Base-by-base conservation (phyloP, 1,284 basidiomycete species). In the Anthracocystis panici-leucophaei region DNA sequence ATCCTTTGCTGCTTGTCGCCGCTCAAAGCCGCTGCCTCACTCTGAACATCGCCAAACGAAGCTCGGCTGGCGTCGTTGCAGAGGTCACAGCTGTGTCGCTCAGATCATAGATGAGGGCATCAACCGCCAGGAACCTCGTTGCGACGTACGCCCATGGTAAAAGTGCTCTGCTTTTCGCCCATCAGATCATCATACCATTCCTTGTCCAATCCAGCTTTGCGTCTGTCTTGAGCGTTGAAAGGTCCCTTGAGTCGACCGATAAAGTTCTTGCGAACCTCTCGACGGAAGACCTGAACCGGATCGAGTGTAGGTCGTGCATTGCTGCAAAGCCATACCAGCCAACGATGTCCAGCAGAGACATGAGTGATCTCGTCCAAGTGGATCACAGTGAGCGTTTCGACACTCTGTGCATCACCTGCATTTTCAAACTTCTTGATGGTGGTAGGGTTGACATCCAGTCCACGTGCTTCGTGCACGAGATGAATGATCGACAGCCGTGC, bases 391-490 rank as follows among this genome's bases (percentile, higher is more conserved):
- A 80, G 67, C 41, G 68, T 75, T 21, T 88, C 87, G 42, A 93
- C 92, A 59, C 90, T 92, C 65, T 91, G 90, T 12, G 78, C 75
- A 83, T 95, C 93, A 20, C 91, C 87, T 11, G 91, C 90, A 33
- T 89, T 88, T 9, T 88, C 87, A 80, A 94, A 92, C 69, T 91
- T 90, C 65, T 90, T 91, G 77, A 96, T 93, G 3, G 93, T 94
- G 14, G 89, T 88, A 0, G 93, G 93, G 49, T 84, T 82, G 48
- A 94, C 92, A 85, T 95, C 94, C 8, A 95, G 88, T 2, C 93
- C 93, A 29, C 93, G 88, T 1, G 93, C 93, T 87, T 95, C 93
- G 82, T 94, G 93, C 0, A 95, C 93, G 31, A 95, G 90, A 80
- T 94, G 93, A 75, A 95, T 93, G 84, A 95, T 94, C 2, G 92